phyloP scores from a whole-genome alignment of 495 filamentous ascomycete genomes.

The Astrothelium subdiscretum region DNA sequence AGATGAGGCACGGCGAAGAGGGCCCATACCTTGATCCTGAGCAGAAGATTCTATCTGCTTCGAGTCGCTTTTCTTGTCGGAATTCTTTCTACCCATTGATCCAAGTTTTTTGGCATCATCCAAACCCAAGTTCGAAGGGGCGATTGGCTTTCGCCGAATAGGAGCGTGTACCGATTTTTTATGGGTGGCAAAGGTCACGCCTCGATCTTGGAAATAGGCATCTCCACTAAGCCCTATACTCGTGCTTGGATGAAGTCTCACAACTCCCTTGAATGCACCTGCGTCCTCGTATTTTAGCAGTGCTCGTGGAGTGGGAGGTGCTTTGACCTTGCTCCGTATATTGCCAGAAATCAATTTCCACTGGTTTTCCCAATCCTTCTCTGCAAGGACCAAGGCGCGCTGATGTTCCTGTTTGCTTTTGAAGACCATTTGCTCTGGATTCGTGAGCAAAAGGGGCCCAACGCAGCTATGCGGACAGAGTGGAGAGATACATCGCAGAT shows the following conservation, averaged over 20 bases:
- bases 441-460: background rate
- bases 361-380: background rate
- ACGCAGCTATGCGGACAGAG: background rate
- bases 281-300: background rate
- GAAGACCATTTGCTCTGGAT: background rate
- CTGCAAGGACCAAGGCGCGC: background rate
- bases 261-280: background rate
- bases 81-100: no score
- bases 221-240: background rate
- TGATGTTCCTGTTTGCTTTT: background rate
- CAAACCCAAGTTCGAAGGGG: background rate
- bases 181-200: background rate
- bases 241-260: background rate
- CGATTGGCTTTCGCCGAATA: background rate
- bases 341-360: background rate
- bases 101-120: no score
- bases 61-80: background rate
- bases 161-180: background rate
- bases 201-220: background rate
- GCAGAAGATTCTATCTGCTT: background rate
- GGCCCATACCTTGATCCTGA: background rate
- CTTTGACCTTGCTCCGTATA: background rate
- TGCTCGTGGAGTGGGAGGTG: background rate
- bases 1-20: no score
- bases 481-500: background rate